phyloP scores from a whole-genome alignment of 2,329 filamentous ascomycete genomes.

The Diaporthe eres region DNA sequence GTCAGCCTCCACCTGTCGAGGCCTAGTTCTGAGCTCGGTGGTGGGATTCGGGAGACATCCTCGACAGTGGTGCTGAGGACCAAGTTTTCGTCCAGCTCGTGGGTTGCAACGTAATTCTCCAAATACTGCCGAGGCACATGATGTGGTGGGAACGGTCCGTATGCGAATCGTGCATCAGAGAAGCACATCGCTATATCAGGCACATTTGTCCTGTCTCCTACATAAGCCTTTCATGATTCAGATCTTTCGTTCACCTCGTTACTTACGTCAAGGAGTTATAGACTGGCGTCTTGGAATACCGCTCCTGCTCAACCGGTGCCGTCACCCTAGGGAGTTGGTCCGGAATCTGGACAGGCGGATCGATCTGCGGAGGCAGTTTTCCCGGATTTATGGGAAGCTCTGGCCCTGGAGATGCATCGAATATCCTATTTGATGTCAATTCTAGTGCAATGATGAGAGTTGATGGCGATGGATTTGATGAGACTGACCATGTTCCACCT shows the following conservation, averaged over 20 bases:
- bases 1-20: constrained; percentile 61
- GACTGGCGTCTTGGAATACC: constrained; percentile 64
- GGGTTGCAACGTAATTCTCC: constrained; percentile 67
- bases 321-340: constrained; percentile 55
- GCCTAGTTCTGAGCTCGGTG: constrained; percentile 6
- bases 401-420: constrained; percentile 59
- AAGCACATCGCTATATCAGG: constrained; percentile 70
- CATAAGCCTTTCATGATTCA: background rate
- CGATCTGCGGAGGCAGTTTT: constrained; percentile 58
- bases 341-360: constrained; percentile 62
- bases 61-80: constrained; percentile 67
- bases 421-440: constrained; percentile 58
- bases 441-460: no score
- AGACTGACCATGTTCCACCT: constrained; percentile 60
- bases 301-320: constrained; percentile 58
- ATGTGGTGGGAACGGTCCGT: constrained; percentile 70
- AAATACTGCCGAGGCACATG: constrained; percentile 69
- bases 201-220: constrained; percentile 63
- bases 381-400: constrained; percentile 57
- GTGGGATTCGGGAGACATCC: constrained; percentile 56
- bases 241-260: no score
- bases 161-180: constrained; percentile 66
- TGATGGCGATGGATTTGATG: background rate
- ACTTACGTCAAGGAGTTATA: constrained; percentile 66
- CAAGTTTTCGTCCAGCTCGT: constrained; percentile 61